Percentiles rank a stretch among this genome's conserved stretches.
These are phyloP conservation scores for Linaria vulgaris DNA, from an alignment of 257 asterid species.

Conservation along the genomic window DNA sequence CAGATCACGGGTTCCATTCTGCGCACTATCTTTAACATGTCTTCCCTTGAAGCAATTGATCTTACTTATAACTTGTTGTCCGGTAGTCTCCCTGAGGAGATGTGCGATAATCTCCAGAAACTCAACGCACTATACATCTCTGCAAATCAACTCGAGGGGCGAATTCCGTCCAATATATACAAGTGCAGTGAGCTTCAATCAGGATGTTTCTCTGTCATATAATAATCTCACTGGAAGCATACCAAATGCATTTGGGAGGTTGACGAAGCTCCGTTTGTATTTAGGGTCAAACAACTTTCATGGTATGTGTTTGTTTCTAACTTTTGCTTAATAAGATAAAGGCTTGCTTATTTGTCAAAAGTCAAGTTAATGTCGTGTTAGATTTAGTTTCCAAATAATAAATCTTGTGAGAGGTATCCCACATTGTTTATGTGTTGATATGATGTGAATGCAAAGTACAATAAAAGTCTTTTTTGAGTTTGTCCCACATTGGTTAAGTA, in stretches of 20 bases:
- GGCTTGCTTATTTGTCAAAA: no score
- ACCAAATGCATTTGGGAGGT: constrained; percentile 24
- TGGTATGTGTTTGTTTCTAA: no score
- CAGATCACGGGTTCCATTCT: constrained; percentile 31
- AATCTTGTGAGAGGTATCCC: no score
- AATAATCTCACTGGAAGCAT: constrained; percentile 40
- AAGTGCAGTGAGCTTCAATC: constrained; percentile 33
- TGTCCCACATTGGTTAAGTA: no score
- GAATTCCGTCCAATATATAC: constrained; percentile 33
- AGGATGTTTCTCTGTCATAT: constrained; percentile 21
- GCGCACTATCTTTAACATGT: neutral
- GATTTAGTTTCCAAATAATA: no score
- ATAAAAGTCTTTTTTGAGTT: no score
- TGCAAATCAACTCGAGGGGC: constrained; percentile 28
- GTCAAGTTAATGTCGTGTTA: no score
- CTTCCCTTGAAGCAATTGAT: constrained; percentile 26
- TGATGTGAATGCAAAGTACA: no score
- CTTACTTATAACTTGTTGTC: constrained; percentile 32
- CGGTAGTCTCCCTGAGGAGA: constrained; percentile 20
- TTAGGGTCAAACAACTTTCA: constrained; percentile 14
- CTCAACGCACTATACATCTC: constrained; percentile 13
- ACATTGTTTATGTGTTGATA: no score
- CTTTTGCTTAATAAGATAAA: no score
- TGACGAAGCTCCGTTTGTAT: constrained; percentile 20
- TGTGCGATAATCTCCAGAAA: constrained; percentile 22